These are phyloP conservation scores for Aspergillus wentii DNA, from an alignment of 495 filamentous ascomycete genomes.

Conservation along the genomic window DNA sequence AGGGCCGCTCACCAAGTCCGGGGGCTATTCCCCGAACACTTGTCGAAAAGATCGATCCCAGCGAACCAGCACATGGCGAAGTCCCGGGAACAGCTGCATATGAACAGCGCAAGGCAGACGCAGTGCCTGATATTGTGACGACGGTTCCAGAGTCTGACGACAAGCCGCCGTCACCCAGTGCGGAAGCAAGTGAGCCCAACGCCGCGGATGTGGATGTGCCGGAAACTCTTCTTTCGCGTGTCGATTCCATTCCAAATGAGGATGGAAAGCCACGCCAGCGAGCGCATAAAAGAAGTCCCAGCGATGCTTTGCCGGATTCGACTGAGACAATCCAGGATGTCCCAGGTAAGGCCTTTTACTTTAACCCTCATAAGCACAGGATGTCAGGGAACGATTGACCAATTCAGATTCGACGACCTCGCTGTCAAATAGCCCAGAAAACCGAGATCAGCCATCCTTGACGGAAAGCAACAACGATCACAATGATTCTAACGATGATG, in stretches of 20 bases:
- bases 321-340: conserved; percentile 40
- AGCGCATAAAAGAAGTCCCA: conserved; percentile 37
- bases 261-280: conserved; percentile 26
- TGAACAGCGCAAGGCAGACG: conserved; percentile 71
- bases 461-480: conserved; percentile 5
- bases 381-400: conserved; percentile 51
- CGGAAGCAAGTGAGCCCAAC: conserved; percentile 13
- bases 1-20: conserved; percentile 40
- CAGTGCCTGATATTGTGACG: conserved; percentile 67
- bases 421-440: conserved; percentile 30
- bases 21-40: conserved; percentile 71
- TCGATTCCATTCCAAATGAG: conserved; percentile 36
- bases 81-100: conserved; percentile 80
- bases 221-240: conserved; percentile 40
- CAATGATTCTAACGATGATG: conserved; percentile 11
- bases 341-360: conserved; percentile 40
- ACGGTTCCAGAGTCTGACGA: conserved; percentile 26
- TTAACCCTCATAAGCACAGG: conserved; percentile 21
- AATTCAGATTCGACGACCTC: conserved; percentile 49
- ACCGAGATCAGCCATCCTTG: conserved; percentile 15
- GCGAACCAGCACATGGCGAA: conserved; percentile 71
- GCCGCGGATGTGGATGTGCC: conserved; percentile 28
- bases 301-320: conserved; percentile 46
- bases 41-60: conserved; percentile 72
- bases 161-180: conserved; percentile 13